A percentile compares a stretch with the other conserved stretches of the same genome.
These are phyloP conservation scores for Boletellus sp. DNA, from an alignment of 768 basidiomycete genomes.

Conservation along the genomic window DNA sequence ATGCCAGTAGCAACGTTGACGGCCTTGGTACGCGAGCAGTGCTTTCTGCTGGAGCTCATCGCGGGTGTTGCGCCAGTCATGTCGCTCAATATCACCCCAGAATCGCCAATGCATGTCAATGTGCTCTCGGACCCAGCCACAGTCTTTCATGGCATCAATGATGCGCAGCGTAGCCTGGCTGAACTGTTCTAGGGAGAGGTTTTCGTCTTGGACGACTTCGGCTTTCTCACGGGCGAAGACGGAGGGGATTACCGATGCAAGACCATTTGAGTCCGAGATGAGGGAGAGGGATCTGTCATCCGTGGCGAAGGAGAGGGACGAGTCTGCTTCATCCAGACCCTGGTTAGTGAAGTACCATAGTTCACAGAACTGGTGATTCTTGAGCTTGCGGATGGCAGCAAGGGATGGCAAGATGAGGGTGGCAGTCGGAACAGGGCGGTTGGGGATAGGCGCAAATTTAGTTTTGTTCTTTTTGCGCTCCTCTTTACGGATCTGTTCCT, in stretches of 20 bases:
- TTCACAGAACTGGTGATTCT: neutral
- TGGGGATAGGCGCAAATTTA: neutral
- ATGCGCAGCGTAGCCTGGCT: conserved; percentile 6
- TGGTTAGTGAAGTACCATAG: conserved; percentile 16
- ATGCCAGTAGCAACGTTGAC: conserved; percentile 9
- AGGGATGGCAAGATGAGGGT: neutral
- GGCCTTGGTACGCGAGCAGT: conserved; percentile 15
- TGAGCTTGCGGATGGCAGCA: neutral
- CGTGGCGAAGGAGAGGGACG: neutral
- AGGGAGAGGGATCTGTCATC: neutral
- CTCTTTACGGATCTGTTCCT: neutral
- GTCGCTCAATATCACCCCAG: conserved; percentile 7
- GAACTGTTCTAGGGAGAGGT: conserved; percentile 14
- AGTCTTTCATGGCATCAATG: conserved; percentile 2
- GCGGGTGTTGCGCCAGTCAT: conserved; percentile 1
- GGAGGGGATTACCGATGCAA: neutral
- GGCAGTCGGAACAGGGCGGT: neutral
- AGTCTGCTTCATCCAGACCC: conserved; percentile 3
- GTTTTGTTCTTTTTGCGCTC: conserved; percentile 4
- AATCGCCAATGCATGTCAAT: neutral
- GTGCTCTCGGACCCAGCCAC: conserved; percentile 4
- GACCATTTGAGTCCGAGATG: neutral
- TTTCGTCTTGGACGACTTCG: neutral
- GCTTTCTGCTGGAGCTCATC: conserved; percentile 5
- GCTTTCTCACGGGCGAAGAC: neutral